phyloP scores from a whole-genome alignment of 2,329 filamentous ascomycete genomes.

The Trichoderma semiorbis region DNA sequence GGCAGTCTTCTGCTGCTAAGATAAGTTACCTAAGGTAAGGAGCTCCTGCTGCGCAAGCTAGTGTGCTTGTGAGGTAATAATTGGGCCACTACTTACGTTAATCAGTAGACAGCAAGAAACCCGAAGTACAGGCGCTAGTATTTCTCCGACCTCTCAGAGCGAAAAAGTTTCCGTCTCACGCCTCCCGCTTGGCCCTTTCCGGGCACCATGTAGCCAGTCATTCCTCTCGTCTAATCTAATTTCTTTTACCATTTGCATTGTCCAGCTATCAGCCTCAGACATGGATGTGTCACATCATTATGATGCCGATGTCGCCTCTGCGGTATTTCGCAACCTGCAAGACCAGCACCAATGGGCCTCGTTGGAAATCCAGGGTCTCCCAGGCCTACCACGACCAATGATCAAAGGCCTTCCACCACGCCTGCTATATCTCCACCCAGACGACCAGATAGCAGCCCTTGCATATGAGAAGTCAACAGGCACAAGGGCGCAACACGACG shows the following conservation, averaged over 20 bases:
- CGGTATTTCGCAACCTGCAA: conserved; percentile 67
- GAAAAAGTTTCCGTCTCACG: not conserved
- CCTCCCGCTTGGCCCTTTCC: conserved; percentile 4
- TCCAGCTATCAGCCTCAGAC: not conserved
- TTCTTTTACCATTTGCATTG: not conserved
- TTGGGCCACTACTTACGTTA: conserved; percentile 13
- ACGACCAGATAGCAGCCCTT: conserved; percentile 73
- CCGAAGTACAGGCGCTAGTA: conserved; percentile 4
- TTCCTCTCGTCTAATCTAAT: conserved; percentile 7
- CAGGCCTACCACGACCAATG: conserved; percentile 52
- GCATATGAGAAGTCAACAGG: conserved; percentile 53
- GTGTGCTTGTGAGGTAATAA: conserved; percentile 14
- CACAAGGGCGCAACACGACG: conserved; percentile 43
- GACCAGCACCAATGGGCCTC: conserved; percentile 73
- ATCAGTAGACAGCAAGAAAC: conserved; percentile 13
- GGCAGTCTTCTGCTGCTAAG: conserved; percentile 1
- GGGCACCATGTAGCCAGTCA: not conserved
- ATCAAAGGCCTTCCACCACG: conserved; percentile 70
- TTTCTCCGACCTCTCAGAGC: conserved; percentile 1
- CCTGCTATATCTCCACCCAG: conserved; percentile 73
- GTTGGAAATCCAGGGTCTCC: conserved; percentile 48
- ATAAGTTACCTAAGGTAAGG: conserved; percentile 10
- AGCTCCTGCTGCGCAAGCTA: conserved; percentile 4
- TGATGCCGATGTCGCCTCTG: conserved; percentile 27
- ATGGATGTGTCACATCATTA: conserved; percentile 12